Evolutionary conservation across 345 rosid species (phyloP), one percentile per base, ranked within the genome.

Genomic region (Citrus cavaleriei): DNA sequence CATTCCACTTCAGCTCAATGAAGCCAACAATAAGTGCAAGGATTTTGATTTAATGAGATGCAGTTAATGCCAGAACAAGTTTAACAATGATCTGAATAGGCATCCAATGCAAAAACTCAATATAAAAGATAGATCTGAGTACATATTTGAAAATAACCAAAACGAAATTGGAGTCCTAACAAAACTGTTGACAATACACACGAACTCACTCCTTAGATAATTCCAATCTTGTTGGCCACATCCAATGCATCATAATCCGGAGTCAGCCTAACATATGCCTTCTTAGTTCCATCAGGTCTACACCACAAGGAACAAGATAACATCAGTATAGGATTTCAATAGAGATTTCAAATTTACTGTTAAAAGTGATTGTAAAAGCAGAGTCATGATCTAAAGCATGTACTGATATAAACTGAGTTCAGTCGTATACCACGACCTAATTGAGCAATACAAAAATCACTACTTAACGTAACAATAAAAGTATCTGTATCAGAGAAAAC

Each of bases 241-340:
- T 91, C 95, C 84, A 91, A 73, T 4, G 91, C 91, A 81, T 90
- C 95, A 22, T 89, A 91, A 69, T 87, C 96, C 0, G 90, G 91
- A 46, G 92, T 89, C 81, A 89, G 79, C 87, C 95, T 88, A 49
- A 90, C 94, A 74, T 89, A 90, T 4, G 97, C 91, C 81, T 90
- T 91, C 85, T 91, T 89, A 0, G 94, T 92, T 74, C 97, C 94
- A 81, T 92, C 97, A 59, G 94, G 94, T 89, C 92, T 89, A 84
- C 72, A 84, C 9, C 37, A 68, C n/a, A 18, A 54, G 46, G 25
- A 76, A n/a, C 21, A 46, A 24, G 32, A 21, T 30, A 35, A 34
- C 19, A 30, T 65, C 18, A 34, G 22, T 34, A 54, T 60, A 3
- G 32, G 58, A 6, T 55, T 34, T 40, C 66, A 10, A 46, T 3